Evolutionary conservation across 768 basidiomycete genomes (phyloP), one percentile per base, ranked within the genome.

Genomic region (Trametes elegans): DNA sequence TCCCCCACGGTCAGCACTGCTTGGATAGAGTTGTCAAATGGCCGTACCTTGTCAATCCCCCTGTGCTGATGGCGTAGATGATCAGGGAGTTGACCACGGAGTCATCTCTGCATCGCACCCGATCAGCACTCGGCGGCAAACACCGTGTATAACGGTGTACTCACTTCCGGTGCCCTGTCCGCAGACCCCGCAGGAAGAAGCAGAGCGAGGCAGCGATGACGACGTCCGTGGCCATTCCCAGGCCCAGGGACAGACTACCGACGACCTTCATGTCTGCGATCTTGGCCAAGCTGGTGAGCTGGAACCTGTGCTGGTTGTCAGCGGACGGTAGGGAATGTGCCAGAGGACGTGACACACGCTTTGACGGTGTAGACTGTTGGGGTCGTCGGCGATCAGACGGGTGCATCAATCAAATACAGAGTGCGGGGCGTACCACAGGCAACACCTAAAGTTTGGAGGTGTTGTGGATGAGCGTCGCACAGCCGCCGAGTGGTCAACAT

Each of bases 41-140:
- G 34, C 5, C 66, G 44, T 61, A 78, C 85, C 81, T 82, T n/a
- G 85, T 87, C 32, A 88, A 48, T 5, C 73, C 70, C 18, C 85
- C 85, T 0, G 84, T 86, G 57, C 81, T 84, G 36, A 87, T 69
- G 14, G 84, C 83, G 54, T 84, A 84, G n/a, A 82, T 61, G 7
- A 73, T 81, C 27, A 87, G 68, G 3, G 62, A 74, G 55, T 79
- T 82, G 31, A 86, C 76, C n/a, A 85, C 68, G 1, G 80, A 75
- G 64, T 85, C 77, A 26, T 79, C 75, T 47, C 83, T 85, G 62
- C 29, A 47, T 55, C n/a, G n/a, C n/a, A n/a, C n/a, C n/a, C n/a
- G n/a, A 27, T 41, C 14, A 23, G 28, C 27, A 38, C 32, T 54
- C 13, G 32, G 28, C 28, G 24, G 9, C 7, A 41, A 23, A 13